Evolutionary conservation across 805 yeast species (phyloP).

Genomic region (Metschnikowia bowlesiae): DNA sequence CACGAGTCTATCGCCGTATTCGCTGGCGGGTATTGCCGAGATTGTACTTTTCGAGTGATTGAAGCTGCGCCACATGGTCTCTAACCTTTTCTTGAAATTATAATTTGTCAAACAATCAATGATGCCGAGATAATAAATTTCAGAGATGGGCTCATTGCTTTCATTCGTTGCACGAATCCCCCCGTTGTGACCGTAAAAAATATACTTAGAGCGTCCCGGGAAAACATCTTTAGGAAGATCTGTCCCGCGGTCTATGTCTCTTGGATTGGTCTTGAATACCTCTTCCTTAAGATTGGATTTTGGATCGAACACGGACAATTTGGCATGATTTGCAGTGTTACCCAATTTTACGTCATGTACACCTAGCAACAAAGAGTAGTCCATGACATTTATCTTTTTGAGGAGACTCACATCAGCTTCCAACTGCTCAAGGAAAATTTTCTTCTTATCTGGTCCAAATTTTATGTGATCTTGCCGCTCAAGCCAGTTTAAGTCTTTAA

Average conservation of each 20-base stretch:
- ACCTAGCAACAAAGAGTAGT: constrained; percentile 86
- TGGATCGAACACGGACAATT: constrained; percentile 43
- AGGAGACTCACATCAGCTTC: constrained; percentile 70
- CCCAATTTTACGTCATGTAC: constrained; percentile 71
- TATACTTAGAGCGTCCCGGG: constrained; percentile 47
- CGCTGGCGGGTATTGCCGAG: constrained; percentile 86
- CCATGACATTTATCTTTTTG: constrained; percentile 83
- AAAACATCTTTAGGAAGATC: constrained; percentile 44
- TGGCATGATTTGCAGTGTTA: constrained; percentile 36
- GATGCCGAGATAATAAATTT: constrained; percentile 85
- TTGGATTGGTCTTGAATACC: constrained; percentile 45
- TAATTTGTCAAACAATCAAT: constrained; percentile 90
- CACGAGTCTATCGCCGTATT: constrained; percentile 84
- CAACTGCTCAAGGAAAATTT: constrained; percentile 62
- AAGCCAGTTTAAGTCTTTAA: constrained; percentile 88
- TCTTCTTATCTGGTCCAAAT: constrained; percentile 69
- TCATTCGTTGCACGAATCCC: constrained; percentile 75
- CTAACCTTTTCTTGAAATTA: constrained; percentile 67
- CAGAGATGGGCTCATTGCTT: constrained; percentile 53
- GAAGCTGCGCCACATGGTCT: constrained; percentile 79
- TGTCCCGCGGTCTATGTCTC: constrained; percentile 34
- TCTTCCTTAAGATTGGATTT: constrained; percentile 34
- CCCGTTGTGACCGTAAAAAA: constrained; percentile 76
- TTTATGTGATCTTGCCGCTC: constrained; percentile 58
- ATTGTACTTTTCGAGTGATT: constrained; percentile 65